Percentiles rank a stretch among this genome's conserved stretches.
Conservation (phyloP, 306 rosid species). For the Trifolium fragiferum region DNA sequence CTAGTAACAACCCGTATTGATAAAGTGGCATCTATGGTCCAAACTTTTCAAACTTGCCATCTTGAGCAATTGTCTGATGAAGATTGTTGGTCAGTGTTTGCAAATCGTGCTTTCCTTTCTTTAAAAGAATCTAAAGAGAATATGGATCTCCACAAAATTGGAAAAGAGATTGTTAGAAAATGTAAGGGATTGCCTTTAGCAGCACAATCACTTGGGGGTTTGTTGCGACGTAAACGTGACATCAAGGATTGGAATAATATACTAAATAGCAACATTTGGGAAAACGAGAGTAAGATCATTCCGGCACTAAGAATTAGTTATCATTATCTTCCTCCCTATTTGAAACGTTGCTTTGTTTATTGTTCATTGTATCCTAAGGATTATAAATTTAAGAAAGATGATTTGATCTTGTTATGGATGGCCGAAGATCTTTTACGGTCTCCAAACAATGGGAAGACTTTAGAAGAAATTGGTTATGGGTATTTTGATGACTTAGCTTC, state of each 20-base stretch:
- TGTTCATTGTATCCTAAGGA: background rate
- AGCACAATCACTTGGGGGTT: slow-evolving; percentile 31
- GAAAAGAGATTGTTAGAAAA: slow-evolving; percentile 9
- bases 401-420: background rate
- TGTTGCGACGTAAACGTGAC: background rate
- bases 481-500: background rate
- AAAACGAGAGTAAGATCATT: slow-evolving; percentile 2
- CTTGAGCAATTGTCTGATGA: background rate
- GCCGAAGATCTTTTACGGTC: background rate
- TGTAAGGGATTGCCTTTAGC: slow-evolving; percentile 31
- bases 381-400: background rate
- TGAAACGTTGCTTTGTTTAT: slow-evolving; percentile 16
- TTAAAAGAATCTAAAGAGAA: background rate
- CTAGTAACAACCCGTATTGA: background rate
- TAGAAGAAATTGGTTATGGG: background rate
- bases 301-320: slow-evolving; percentile 23
- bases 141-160: background rate
- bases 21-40: background rate
- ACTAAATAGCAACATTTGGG: slow-evolving; percentile 22
- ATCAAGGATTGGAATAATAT: background rate
- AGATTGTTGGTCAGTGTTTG: slow-evolving; percentile 13
- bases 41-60: background rate
- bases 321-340: slow-evolving; percentile 13
- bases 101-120: background rate
- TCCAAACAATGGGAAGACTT: background rate